phyloP scores from a whole-genome alignment of 805 yeast species.

The Wickerhamomyces queroliae region DNA sequence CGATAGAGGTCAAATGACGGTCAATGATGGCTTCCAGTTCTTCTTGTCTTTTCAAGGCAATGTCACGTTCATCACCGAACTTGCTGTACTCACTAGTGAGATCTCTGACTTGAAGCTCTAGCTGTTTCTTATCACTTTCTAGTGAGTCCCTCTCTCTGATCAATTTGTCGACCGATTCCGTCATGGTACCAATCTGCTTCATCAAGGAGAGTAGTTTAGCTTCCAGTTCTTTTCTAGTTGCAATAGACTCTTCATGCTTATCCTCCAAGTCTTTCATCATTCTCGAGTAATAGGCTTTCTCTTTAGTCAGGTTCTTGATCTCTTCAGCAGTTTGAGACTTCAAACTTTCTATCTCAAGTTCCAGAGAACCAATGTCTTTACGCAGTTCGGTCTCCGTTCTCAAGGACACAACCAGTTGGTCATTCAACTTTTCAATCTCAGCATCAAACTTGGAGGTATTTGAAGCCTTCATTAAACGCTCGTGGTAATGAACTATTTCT shows the following conservation, averaged over 20 bases:
- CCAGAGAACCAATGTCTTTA: constrained; percentile 56
- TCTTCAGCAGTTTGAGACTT: constrained; percentile 31
- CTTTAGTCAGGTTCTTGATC: constrained; percentile 32
- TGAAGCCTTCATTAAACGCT: constrained; percentile 33
- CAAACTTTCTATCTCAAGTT: constrained; percentile 54
- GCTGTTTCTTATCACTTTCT: constrained; percentile 39
- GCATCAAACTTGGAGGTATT: constrained; percentile 39
- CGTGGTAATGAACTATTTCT: constrained; percentile 47
- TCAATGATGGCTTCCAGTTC: constrained; percentile 15
- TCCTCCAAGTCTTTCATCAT: constrained; percentile 34
- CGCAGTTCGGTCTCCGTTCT: constrained; percentile 62
- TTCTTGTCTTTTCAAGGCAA: constrained; percentile 12
- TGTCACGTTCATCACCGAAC: constrained; percentile 25
- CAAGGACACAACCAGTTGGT: constrained; percentile 46
- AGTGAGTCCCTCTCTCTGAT: constrained; percentile 58
- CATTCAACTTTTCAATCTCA: constrained; percentile 49
- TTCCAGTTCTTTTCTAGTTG: constrained; percentile 40
- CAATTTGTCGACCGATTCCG: constrained; percentile 55
- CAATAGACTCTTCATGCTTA: constrained; percentile 35
- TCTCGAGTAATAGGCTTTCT: constrained; percentile 36
- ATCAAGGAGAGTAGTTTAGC: constrained; percentile 38
- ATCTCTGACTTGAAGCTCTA: constrained; percentile 39
- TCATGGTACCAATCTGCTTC: constrained; percentile 50
- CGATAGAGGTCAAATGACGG: constrained; percentile 25
- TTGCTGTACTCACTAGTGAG: constrained; percentile 34